phyloP scores from a whole-genome alignment of 2,329 filamentous ascomycete genomes.

The Furcasterigmium sp. region DNA sequence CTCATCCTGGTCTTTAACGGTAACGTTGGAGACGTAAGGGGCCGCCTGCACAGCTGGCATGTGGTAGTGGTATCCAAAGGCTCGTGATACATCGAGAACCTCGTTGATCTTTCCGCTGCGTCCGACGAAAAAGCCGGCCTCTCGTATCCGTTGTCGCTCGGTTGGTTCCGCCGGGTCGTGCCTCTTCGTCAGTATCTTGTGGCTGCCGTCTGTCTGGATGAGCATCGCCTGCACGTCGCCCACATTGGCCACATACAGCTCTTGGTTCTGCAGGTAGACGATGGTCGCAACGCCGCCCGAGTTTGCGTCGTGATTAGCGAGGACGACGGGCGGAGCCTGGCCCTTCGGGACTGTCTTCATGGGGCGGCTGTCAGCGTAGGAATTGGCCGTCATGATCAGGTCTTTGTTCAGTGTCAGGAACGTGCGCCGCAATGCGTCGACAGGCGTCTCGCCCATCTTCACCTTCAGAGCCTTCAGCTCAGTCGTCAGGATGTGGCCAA shows the following conservation, averaged over 20 bases:
- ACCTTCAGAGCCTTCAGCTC: constrained; percentile 72
- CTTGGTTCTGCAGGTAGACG: constrained; percentile 81
- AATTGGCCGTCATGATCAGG: constrained; percentile 76
- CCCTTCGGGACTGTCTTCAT: constrained; percentile 59
- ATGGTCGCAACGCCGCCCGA: constrained; percentile 91
- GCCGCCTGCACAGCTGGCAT: constrained; percentile 92
- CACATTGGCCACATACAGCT: constrained; percentile 91
- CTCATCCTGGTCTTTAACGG: constrained; percentile 82
- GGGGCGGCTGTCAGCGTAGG: constrained; percentile 71
- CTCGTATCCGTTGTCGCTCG: constrained; percentile 84
- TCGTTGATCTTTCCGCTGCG: constrained; percentile 93
- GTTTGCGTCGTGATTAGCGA: constrained; percentile 83
- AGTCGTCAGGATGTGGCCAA: constrained; percentile 75
- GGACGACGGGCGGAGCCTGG: constrained; percentile 65
- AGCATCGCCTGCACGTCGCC: constrained; percentile 95
- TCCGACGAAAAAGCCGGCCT: constrained; percentile 93
- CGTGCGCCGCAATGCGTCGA: constrained; percentile 77
- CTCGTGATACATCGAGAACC: constrained; percentile 81
- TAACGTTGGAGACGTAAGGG: constrained; percentile 74
- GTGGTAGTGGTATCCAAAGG: constrained; percentile 90
- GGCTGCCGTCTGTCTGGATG: constrained; percentile 80
- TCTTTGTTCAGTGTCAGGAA: constrained; percentile 94
- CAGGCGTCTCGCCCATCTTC: constrained; percentile 65
- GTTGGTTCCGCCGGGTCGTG: constrained; percentile 85
- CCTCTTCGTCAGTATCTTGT: constrained; percentile 80